Percentiles rank a stretch among this genome's conserved stretches.
These are phyloP conservation scores for Apiosordaria backusii DNA, from an alignment of 495 filamentous ascomycete species.

Conservation along the genomic window DNA sequence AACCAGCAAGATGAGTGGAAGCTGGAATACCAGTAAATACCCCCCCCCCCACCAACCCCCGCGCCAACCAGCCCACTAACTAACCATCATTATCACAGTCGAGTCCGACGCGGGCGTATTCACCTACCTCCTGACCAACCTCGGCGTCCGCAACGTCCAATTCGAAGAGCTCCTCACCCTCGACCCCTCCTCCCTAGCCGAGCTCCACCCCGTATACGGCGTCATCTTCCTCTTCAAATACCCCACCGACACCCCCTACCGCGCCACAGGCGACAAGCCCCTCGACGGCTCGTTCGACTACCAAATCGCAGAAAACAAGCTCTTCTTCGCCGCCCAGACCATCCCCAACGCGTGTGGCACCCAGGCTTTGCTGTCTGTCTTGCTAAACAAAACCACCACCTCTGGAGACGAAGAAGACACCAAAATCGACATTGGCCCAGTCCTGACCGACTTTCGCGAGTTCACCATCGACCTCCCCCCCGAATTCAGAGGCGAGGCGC, in stretches of 20 bases:
- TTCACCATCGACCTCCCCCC: conserved; percentile 86
- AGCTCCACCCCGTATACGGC: conserved; percentile 83
- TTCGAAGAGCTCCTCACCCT: conserved; percentile 95
- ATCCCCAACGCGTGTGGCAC: conserved; percentile 99
- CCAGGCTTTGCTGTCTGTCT: conserved; percentile 87
- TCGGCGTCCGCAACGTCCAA: conserved; percentile 89
- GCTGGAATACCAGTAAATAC: conserved; percentile 55
- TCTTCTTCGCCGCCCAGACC: conserved; percentile 96
- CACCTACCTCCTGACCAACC: conserved; percentile 86
- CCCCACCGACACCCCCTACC: conserved; percentile 67
- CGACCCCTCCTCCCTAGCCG: conserved; percentile 73
- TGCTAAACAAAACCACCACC: conserved; percentile 71
- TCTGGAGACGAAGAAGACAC: neutral
- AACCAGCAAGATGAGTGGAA: conserved; percentile 50
- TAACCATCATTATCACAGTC: conserved; percentile 54
- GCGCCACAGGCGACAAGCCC: conserved; percentile 48
- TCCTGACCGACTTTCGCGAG: conserved; percentile 76
- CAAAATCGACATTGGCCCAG: conserved; percentile 51
- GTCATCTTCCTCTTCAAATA: conserved; percentile 99
- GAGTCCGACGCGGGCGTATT: conserved; percentile 98
- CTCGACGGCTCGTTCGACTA: conserved; percentile 80
- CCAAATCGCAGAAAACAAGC: conserved; percentile 58
- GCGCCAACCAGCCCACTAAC: conserved; percentile 35
- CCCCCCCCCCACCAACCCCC: neutral
- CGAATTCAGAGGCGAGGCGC: conserved; percentile 62